Evolutionary conservation across 1,139 yeast species (phyloP).

Genomic region (Spencermartinsiella ligniputridi): DNA sequence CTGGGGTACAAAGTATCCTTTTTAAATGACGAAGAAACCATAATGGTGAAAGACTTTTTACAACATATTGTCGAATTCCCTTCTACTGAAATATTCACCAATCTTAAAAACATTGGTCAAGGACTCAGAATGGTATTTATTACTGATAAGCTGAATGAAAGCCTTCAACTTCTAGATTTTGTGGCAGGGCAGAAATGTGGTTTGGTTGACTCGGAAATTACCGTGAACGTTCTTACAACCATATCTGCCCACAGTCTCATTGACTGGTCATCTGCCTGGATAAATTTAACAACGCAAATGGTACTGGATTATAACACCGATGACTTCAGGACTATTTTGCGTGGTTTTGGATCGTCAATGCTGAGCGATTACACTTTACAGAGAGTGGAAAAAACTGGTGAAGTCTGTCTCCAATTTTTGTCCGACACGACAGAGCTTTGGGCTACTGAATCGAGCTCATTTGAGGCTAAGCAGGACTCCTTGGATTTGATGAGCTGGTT

Average conservation of each 20-base stretch:
- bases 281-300: too few species aligned
- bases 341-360: not conserved
- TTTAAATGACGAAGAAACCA: not conserved
- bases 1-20: too few species aligned
- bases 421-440: not conserved
- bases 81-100: not conserved
- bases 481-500: conserved; percentile 1
- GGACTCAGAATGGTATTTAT: not conserved
- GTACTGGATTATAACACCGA: not conserved
- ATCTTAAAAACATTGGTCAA: not conserved
- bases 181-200: not conserved
- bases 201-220: not conserved
- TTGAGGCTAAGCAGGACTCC: not conserved
- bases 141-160: not conserved
- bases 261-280: not conserved
- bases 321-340: not conserved
- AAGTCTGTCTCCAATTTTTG: not conserved
- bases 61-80: not conserved
- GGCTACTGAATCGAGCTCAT: not conserved
- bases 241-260: not conserved
- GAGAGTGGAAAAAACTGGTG: not conserved
- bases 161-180: not conserved
- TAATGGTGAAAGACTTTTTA: not conserved
- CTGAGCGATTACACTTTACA: not conserved
- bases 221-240: not conserved